Evolutionary conservation across 2,329 filamentous ascomycete species (phyloP), one percentile per base, ranked within the genome.

Genomic region (Trichoderma hamatum): DNA sequence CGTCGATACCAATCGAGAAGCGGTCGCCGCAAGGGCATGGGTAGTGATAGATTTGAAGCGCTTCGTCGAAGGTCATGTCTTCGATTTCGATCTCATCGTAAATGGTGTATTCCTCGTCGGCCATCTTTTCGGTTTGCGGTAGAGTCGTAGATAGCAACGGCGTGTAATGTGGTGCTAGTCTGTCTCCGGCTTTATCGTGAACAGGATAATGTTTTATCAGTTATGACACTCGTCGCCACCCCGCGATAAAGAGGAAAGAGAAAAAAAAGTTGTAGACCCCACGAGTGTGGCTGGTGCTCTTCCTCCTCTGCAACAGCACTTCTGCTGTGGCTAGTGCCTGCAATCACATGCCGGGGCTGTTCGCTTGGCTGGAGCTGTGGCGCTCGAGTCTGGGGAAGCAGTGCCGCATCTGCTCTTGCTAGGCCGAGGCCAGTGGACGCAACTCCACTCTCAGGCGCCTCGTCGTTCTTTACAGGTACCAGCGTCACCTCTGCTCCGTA

Each of bases 71-170:
- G 76, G 92, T 96, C 94, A 97, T 97, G 82, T 99, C 96, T 80
- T 98, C 95, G 83, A 98, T 97, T 80, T 98, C 95, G 81, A 98
- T 95, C 81, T 97, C 95, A 77, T 98, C 95, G 84, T 97, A 98
- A 79, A 97, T 92, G 74, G 91, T 89, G 69, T 91, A 80, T 39
- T 83, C 82, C 72, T 90, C 87, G 77, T 90, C 89, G 43, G 88
- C 84, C 88, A 90, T 90, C 68, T 73, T 82, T 67, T 55, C 32
- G 28, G 34, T 36, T 55, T 21, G n/a, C 34, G 5, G 34, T 26
- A n/a, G 6, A 54, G 30, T 9, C n/a, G 32, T n/a, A 28, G 26
- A 24, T 51, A n/a, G 11, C n/a, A n/a, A 14, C 6, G 7, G 21
- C 3, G 3, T 21, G 9, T 65, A 9, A 28, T 16, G 49, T 13